Conservation (phyloP, 2,329 filamentous ascomycete species). For the Hysterium pulicare region DNA sequence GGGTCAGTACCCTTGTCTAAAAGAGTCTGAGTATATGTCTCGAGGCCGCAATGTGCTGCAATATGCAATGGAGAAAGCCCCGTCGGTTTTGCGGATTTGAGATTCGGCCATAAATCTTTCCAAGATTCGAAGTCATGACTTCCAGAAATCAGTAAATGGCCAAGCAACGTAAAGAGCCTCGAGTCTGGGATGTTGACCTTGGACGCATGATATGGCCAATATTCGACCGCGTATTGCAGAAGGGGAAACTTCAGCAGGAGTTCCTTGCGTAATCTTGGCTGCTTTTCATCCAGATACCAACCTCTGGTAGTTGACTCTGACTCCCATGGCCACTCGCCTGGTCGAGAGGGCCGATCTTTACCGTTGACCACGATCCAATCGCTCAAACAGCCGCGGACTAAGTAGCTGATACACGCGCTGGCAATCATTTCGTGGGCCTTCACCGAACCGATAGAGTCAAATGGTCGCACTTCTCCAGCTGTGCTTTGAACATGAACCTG, state of each 20-base stretch:
- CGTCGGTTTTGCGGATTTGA: not conserved
- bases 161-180: not conserved
- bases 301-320: too few relatives aligned
- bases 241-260: not conserved
- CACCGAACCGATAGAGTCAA: not conserved
- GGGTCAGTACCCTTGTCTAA: not conserved
- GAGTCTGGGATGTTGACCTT: not conserved
- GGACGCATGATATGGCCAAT: not conserved
- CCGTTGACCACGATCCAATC: not conserved
- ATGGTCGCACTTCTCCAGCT: not conserved
- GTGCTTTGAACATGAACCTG: not conserved
- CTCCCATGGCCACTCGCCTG: not conserved
- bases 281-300: not conserved
- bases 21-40: not conserved
- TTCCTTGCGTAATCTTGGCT: not conserved
- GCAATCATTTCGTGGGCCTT: not conserved
- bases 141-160: not conserved
- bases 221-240: not conserved
- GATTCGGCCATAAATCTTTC: not conserved
- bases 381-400: not conserved
- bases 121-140: conserved; percentile 1
- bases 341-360: not conserved
- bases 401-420: not conserved
- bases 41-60: not conserved
- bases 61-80: conserved; percentile 1